These are phyloP conservation scores for Penicillium simplicissimum DNA, from an alignment of 495 filamentous ascomycete genomes.

Conservation along the genomic window DNA sequence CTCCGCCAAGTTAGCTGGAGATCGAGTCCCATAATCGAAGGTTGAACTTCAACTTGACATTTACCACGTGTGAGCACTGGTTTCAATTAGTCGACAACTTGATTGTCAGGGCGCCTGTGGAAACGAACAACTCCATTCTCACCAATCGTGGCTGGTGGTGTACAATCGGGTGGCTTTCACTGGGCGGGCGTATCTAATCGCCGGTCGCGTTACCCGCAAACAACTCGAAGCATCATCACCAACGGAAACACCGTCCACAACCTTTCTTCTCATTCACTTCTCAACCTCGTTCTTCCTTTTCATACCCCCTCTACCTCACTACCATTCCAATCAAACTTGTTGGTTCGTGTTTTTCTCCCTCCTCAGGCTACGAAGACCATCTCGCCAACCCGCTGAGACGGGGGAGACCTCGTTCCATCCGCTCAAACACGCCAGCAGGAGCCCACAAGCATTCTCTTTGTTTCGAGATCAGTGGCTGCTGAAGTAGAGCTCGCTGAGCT, in stretches of 20 bases:
- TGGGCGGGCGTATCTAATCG: slow-evolving; percentile 25
- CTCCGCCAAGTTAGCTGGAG: background rate
- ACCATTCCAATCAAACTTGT: background rate
- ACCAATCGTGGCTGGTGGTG: slow-evolving; percentile 6
- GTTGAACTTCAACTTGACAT: background rate
- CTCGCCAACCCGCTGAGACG: slow-evolving; percentile 8
- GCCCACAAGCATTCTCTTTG: background rate
- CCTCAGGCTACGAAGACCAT: background rate
- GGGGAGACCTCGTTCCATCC: slow-evolving; percentile 16
- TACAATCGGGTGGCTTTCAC: slow-evolving; percentile 6
- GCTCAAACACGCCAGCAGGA: slow-evolving; percentile 8
- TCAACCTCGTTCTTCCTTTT: background rate
- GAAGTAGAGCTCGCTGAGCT: slow-evolving; percentile 29
- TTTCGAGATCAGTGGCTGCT: slow-evolving; percentile 6
- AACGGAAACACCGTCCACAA: slow-evolving; percentile 12
- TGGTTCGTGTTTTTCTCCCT: background rate
- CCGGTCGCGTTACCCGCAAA: slow-evolving; percentile 37
- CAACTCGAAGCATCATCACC: slow-evolving; percentile 37
- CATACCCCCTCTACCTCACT: background rate
- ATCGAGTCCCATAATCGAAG: background rate
- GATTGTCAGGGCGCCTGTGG: background rate
- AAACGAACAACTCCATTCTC: background rate
- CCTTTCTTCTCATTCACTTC: slow-evolving; percentile 4
- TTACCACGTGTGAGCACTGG: background rate
- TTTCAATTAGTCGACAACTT: background rate